These are phyloP conservation scores for Chlamydomonas asymmetrica DNA, from an alignment of 139 green algal genomes.

Conservation along the genomic window DNA sequence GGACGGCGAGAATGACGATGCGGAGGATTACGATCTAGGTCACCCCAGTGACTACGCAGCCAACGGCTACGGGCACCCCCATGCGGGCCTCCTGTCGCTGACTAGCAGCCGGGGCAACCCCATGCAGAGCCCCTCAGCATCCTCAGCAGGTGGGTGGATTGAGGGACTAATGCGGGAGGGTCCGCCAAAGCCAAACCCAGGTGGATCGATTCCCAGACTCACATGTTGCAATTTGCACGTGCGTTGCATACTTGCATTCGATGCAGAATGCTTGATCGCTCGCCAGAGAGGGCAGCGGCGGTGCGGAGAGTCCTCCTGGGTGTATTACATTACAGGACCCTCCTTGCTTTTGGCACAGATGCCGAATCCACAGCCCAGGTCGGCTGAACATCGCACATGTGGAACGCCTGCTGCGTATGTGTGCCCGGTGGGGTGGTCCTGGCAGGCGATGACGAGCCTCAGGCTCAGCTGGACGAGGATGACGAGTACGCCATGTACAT, in stretches of 20 bases:
- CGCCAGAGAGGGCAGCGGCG: no score
- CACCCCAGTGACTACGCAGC: background rate
- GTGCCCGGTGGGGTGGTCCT: background rate
- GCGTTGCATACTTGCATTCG: no score
- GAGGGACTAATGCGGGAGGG: background rate
- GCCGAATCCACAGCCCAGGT: background rate
- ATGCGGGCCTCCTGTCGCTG: background rate
- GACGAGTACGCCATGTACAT: conserved; percentile 9
- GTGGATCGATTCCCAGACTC: background rate
- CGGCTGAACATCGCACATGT: background rate
- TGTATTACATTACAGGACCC: background rate
- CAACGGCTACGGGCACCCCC: background rate
- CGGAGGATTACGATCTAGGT: conserved; percentile 12
- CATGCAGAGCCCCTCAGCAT: conserved; percentile 35
- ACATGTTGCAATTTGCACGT: background rate
- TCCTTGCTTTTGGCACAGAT: background rate
- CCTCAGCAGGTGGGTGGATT: conserved; percentile 8
- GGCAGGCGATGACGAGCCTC: conserved; percentile 6
- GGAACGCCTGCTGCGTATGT: background rate
- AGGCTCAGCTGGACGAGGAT: conserved; percentile 5
- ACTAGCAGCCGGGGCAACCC: conserved; percentile 14
- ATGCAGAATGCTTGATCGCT: background rate
- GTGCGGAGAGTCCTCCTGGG: background rate
- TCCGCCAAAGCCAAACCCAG: background rate
- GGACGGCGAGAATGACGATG: background rate